Evolutionary conservation across 306 rosid genomes (phyloP).

Genomic region (Acacia crassicarpa): DNA sequence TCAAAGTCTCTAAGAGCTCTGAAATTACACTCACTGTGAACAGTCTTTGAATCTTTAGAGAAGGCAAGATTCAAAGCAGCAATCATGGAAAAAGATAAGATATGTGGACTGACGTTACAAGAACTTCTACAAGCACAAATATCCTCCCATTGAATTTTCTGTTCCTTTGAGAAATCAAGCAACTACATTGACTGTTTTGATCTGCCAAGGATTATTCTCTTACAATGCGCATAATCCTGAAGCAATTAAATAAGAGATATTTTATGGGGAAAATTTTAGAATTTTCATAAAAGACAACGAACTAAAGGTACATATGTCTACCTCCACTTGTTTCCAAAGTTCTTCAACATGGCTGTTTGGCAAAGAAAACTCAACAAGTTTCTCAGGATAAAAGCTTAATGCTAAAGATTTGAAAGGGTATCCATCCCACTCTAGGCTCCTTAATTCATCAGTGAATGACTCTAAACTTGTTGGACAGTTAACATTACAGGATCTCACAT

Average conservation of each 20-base stretch:
- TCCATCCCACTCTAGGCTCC: background rate
- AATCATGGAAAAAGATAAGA: background rate
- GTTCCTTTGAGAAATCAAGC: constrained; percentile 19
- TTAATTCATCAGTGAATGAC: background rate
- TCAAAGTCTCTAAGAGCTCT: background rate
- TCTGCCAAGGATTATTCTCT: background rate
- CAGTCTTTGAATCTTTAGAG: background rate
- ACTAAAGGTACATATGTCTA: background rate
- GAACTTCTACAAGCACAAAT: background rate
- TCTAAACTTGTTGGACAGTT: constrained; percentile 1
- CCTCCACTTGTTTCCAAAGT: background rate
- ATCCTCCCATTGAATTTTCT: background rate
- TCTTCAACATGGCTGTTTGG: background rate
- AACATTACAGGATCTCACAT: background rate
- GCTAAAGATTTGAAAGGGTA: background rate
- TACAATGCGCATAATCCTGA: constrained; percentile 17
- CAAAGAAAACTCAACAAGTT: background rate
- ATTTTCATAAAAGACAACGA: background rate
- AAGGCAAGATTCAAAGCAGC: background rate
- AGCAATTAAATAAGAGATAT: background rate
- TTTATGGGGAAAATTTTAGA: background rate
- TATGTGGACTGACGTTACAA: background rate
- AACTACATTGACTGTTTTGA: constrained; percentile 3
- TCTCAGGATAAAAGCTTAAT: background rate
- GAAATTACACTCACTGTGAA: background rate